Evolutionary conservation across 805 yeast genomes (phyloP), one percentile per base, ranked within the genome.

Genomic region (Candida ovalis): DNA sequence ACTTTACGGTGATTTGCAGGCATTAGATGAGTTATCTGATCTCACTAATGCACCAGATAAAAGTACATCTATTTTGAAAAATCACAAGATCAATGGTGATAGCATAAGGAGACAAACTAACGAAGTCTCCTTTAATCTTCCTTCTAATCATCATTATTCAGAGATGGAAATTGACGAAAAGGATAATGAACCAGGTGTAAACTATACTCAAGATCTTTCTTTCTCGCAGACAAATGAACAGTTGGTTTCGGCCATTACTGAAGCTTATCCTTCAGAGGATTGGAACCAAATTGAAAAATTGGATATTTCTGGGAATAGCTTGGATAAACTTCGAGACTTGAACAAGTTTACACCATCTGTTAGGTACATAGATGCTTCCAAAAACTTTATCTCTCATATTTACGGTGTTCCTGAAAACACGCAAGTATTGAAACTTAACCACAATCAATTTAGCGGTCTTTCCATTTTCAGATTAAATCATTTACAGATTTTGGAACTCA

Each of bases 201-300:
- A 41, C 19, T 2, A 23, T 13, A 38, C 46, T n/a, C 45, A 18
- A 15, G 75, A 76, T 41, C 45, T 75, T 3, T 74, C 82, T 3
- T 79, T 78, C 54, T 67, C 80, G 1, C 75, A 76, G 52, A 69
- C 78, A 0, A 72, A 72, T 47, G 68, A 61, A 43, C 63, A 63
- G 13, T 57, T 79, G 35, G 77, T 77, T 3, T 64, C 77, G 6
- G 68, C 75, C 2, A 70, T 79, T 24, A 76, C 78, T 1, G 75
- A 73, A 33, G 55, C 61, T 2, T 62, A 74, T 43, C 68, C 77
- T 1, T 59, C 66, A 22, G 65, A 66, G 3, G 63, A 69, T 43
- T 79, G 84, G 84, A 67, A 69, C 30, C 53, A 54, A 13, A 60
- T 78, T 2, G 57, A 50, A 9, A 67, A 65, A 19, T 64, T 79